phyloP scores from a whole-genome alignment of 306 rosid genomes.

The barrel medic (Medicago truncatula) region DNA sequence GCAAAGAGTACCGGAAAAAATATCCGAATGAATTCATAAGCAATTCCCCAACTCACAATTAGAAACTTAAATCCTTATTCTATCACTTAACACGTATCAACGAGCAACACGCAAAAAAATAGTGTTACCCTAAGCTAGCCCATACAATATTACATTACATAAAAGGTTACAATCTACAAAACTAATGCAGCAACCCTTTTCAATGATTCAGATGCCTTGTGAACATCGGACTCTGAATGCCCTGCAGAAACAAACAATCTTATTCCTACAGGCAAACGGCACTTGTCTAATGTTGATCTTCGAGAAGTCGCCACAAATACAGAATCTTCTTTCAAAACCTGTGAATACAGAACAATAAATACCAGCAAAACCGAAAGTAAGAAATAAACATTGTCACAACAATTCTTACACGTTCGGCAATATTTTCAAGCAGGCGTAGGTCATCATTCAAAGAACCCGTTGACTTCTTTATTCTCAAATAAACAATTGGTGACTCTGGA shows the following conservation, averaged over 20 bases:
- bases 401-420: conserved; percentile 71
- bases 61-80: conserved; percentile 42
- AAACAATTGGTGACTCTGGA: conserved; percentile 87
- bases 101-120: conserved; percentile 38
- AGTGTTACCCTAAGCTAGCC: conserved; percentile 35
- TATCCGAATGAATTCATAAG: conserved; percentile 16
- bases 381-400: conserved; percentile 1
- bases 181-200: conserved; percentile 66
- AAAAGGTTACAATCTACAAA: conserved; percentile 28
- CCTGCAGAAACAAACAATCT: conserved; percentile 84
- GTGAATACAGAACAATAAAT: conserved; percentile 37
- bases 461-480: conserved; percentile 75
- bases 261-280: conserved; percentile 81
- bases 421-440: conserved; percentile 68
- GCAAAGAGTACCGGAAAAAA: background rate
- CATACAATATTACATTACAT: conserved; percentile 36
- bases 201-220: conserved; percentile 74
- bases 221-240: conserved; percentile 82
- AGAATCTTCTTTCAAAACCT: conserved; percentile 83
- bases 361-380: conserved; percentile 34
- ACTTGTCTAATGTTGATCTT: conserved; percentile 81
- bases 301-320: conserved; percentile 71
- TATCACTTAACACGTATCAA: conserved; percentile 35
- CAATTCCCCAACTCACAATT: conserved; percentile 15
- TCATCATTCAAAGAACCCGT: conserved; percentile 69